Evolutionary conservation across 2,329 filamentous ascomycete genomes (phyloP).

Genomic region (Lecanoromycetidae sp.): DNA sequence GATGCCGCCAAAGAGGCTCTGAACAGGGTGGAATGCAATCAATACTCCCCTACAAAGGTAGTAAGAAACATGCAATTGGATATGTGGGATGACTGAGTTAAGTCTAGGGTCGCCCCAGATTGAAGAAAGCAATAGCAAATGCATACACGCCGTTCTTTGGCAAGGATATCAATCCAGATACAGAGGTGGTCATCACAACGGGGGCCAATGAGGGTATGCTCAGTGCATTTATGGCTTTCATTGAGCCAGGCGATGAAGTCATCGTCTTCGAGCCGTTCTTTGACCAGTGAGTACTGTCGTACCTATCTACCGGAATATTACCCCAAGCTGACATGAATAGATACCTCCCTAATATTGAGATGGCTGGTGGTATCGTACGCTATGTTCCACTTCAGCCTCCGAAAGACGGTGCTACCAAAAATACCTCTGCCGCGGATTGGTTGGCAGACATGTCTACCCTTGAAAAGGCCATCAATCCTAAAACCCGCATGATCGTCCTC

Average conservation of each 20-base stretch:
- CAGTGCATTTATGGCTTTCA: slow-evolving; percentile 93
- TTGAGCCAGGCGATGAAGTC: slow-evolving; percentile 89
- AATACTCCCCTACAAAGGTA: slow-evolving; percentile 88
- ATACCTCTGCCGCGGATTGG: slow-evolving; percentile 81
- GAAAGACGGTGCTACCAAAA: slow-evolving; percentile 61
- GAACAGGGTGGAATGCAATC: slow-evolving; percentile 89
- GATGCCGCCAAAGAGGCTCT: slow-evolving; percentile 84
- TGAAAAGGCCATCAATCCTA: slow-evolving; percentile 65
- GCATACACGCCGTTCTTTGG: slow-evolving; percentile 88
- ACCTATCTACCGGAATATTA: slow-evolving; percentile 19
- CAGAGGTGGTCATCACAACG: slow-evolving; percentile 88
- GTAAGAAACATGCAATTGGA: slow-evolving; percentile 4
- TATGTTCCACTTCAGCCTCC: slow-evolving; percentile 94
- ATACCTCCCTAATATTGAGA: slow-evolving; percentile 96
- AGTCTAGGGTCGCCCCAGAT: slow-evolving; percentile 60
- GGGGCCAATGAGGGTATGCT: slow-evolving; percentile 61
- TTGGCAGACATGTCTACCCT: slow-evolving; percentile 72
- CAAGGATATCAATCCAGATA: slow-evolving; percentile 69
- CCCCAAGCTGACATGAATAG: slow-evolving; percentile 28
- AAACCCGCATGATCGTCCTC: slow-evolving; percentile 88
- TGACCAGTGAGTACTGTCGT: slow-evolving; percentile 57
- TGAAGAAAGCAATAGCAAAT: slow-evolving; percentile 86
- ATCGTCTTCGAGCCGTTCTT: slow-evolving; percentile 99
- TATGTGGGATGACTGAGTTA: neutral
- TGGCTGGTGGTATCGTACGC: slow-evolving; percentile 88